Conservation (phyloP, 2,329 filamentous ascomycete species). For the Phialocephala sp. region DNA sequence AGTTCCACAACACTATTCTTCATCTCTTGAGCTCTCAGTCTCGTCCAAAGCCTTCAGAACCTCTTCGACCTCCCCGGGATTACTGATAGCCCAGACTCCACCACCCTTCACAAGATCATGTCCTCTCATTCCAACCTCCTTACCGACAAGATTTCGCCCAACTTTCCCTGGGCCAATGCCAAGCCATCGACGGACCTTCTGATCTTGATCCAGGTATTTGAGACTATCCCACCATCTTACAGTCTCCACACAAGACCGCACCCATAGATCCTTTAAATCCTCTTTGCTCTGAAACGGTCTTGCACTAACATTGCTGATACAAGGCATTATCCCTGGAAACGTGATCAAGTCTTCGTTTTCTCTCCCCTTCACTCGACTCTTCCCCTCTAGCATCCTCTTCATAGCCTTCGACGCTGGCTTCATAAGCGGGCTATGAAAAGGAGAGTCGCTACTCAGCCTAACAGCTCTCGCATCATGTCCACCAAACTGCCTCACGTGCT, state of each 20-base stretch:
- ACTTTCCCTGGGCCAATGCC: constrained; percentile 95
- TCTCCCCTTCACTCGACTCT: constrained; percentile 58
- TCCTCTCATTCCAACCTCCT: constrained; percentile 87
- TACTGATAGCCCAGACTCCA: constrained; percentile 90
- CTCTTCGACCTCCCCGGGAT: constrained; percentile 77
- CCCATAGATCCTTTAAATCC: constrained; percentile 79
- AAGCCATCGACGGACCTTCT: constrained; percentile 82
- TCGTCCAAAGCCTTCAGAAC: constrained; percentile 69
- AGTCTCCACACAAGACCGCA: constrained; percentile 86
- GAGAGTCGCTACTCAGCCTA: constrained; percentile 82
- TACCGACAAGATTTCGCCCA: constrained; percentile 89
- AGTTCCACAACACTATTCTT: constrained; percentile 32
- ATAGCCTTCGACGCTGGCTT: constrained; percentile 79
- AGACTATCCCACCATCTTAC: constrained; percentile 96
- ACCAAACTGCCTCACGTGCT: constrained; percentile 85
- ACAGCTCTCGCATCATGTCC: constrained; percentile 92
- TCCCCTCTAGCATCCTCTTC: constrained; percentile 67
- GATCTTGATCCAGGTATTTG: constrained; percentile 83
- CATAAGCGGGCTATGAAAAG: constrained; percentile 94
- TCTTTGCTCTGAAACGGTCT: constrained; percentile 75
- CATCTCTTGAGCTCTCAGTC: constrained; percentile 53
- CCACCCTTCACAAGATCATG: constrained; percentile 83
- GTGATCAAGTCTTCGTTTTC: constrained; percentile 69
- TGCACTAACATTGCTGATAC: constrained; percentile 86
- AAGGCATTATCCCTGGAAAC: constrained; percentile 77